phyloP scores from a whole-genome alignment of 2,329 filamentous ascomycete genomes.

The Balansia obtecta region DNA sequence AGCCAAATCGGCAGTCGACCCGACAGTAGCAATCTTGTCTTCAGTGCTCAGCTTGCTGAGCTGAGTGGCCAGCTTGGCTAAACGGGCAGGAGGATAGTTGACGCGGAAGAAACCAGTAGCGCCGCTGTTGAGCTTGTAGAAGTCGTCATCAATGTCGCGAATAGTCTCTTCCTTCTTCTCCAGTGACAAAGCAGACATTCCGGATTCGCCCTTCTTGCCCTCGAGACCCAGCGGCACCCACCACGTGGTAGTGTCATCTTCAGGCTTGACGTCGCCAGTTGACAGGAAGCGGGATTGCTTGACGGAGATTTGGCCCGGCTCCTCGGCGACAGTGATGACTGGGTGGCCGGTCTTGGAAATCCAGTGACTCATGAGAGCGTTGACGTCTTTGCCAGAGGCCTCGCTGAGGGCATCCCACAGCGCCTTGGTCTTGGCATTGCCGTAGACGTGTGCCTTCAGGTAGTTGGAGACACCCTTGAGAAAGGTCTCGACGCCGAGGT shows the following conservation, averaged over 20 bases:
- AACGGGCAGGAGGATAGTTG: slow-evolving; percentile 77
- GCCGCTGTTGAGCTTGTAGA: slow-evolving; percentile 90
- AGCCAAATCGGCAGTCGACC: slow-evolving; percentile 79
- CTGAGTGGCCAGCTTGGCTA: slow-evolving; percentile 67
- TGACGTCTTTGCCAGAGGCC: slow-evolving; percentile 78
- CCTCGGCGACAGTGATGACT: slow-evolving; percentile 73
- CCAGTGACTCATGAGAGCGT: slow-evolving; percentile 84
- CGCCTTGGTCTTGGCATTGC: slow-evolving; percentile 82
- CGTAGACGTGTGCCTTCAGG: slow-evolving; percentile 76
- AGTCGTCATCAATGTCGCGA: slow-evolving; percentile 58
- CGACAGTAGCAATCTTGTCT: slow-evolving; percentile 87
- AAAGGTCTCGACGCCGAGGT: slow-evolving; percentile 81
- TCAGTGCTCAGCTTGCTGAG: slow-evolving; percentile 65
- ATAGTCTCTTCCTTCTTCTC: slow-evolving; percentile 68
- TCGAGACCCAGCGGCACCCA: slow-evolving; percentile 87
- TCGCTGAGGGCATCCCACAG: slow-evolving; percentile 82
- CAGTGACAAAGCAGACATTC: slow-evolving; percentile 53
- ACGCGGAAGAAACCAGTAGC: slow-evolving; percentile 85
- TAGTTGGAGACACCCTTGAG: slow-evolving; percentile 83
- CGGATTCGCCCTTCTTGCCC: slow-evolving; percentile 54
- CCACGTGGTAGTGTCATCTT: slow-evolving; percentile 88
- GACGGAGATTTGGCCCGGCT: slow-evolving; percentile 68
- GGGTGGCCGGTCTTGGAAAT: slow-evolving; percentile 94
- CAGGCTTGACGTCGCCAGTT: slow-evolving; percentile 78
- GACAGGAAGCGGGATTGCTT: slow-evolving; percentile 84